Base-by-base conservation (phyloP, 1,284 basidiomycete species). In the Lignosus rhinocerotis region DNA sequence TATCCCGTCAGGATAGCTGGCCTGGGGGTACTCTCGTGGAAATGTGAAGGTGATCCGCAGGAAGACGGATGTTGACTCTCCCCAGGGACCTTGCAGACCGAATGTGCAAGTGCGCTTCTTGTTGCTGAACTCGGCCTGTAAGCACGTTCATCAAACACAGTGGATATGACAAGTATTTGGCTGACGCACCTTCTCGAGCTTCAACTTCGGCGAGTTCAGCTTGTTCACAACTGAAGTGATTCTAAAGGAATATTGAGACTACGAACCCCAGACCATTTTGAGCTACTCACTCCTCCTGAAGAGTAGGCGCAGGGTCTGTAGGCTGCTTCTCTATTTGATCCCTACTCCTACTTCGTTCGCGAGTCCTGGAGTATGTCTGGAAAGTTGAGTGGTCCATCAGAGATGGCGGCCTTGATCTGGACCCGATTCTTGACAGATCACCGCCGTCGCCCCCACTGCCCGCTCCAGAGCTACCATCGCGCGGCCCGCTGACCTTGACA, bases 1-100 rank as follows among this genome's bases (percentile, higher is more conserved):
- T 0, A 83, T 85, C 16, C 90, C 88, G 6, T 82, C 77, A 0
- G 87, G 84, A 53, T 86, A 77, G 0, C 66, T 62, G 0, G 78
- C 78, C 21, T 85, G 80, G 0, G 94, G 94, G 68, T 98, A 98
- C 48, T 85, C 84, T 33, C 84, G 80, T 1, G 95, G 94, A 70
- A 97, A 97, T 1, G 86, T 87, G 76, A 96, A 96, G 6, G 92
- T 90, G n/a, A 96, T 85, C 1, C 95, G 87, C 54, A 96, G 86
- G 76, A 93, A 94, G 5, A 90, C 87, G 19, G 82, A 87, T 5
- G 83, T 88, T 14, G 77, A 84, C 57, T 90, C 89, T 10, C 93
- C 93, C 94, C 94, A 96, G 1, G 94, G 94, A 0, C 93, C 93
- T 67, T 94, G 88, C 48, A 97, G 77, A 8, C 93, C 91, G 53